A percentile compares a stretch with the other conserved stretches of the same genome.
phyloP scores from a whole-genome alignment of 768 basidiomycete genomes.

The Lactarius indigo region DNA sequence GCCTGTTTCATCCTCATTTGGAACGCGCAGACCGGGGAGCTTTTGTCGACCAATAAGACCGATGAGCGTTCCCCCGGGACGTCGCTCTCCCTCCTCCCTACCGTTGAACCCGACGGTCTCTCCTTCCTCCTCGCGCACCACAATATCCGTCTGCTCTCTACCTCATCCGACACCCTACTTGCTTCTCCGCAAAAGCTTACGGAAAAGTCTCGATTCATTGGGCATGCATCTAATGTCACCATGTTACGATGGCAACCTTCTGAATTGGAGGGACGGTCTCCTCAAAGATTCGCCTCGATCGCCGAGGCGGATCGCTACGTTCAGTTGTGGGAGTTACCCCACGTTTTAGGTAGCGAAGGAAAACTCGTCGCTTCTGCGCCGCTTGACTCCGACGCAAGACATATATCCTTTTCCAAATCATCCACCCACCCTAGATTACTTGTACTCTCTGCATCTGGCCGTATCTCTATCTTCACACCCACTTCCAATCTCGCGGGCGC shows the following conservation, averaged over 20 bases:
- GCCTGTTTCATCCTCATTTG: conserved; percentile 57
- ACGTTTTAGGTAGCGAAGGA: conserved; percentile 41
- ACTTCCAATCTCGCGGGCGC: conserved; percentile 43
- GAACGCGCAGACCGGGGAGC: conserved; percentile 48
- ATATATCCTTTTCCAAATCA: conserved; percentile 33
- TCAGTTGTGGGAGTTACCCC: conserved; percentile 56
- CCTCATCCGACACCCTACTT: conserved; percentile 28
- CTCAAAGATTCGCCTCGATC: conserved; percentile 51
- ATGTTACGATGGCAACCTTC: conserved; percentile 50
- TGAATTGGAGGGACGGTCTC: conserved; percentile 33
- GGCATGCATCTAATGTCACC: conserved; percentile 58
- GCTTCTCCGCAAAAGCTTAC: conserved; percentile 41
- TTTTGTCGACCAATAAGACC: conserved; percentile 51
- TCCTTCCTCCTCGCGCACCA: conserved; percentile 60
- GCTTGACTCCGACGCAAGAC: conserved; percentile 60
- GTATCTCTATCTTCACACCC: conserved; percentile 54
- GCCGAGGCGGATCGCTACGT: conserved; percentile 62
- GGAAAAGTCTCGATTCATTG: conserved; percentile 53
- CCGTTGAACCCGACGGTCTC: conserved; percentile 30
- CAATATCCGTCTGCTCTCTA: conserved; percentile 51
- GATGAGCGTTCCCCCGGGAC: conserved; percentile 60
- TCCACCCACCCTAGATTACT: conserved; percentile 42
- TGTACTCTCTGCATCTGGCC: conserved; percentile 56
- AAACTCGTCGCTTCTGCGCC: conserved; percentile 57
- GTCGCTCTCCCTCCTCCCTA: conserved; percentile 44